These are phyloP conservation scores for Blastobotrys robertii DNA, from an alignment of 805 yeast genomes.

Conservation along the genomic window DNA sequence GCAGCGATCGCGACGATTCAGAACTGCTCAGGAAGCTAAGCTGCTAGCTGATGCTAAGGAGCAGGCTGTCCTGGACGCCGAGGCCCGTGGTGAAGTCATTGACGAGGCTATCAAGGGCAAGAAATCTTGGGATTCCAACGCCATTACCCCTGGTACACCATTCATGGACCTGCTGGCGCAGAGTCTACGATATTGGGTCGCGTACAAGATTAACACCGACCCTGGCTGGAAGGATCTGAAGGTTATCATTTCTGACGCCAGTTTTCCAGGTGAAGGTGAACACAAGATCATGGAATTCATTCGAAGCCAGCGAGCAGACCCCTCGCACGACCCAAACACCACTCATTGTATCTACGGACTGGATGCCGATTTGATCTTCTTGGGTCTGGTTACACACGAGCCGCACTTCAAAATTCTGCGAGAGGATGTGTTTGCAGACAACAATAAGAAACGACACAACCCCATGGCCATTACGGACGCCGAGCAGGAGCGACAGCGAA, in stretches of 20 bases:
- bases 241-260: conserved; percentile 87
- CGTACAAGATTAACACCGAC: conserved; percentile 76
- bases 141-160: conserved; percentile 98
- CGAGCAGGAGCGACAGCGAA: conserved; percentile 33
- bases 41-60: conserved; percentile 84
- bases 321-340: conserved; percentile 84
- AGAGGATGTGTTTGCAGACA: conserved; percentile 92
- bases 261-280: conserved; percentile 99
- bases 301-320: conserved; percentile 78
- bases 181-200: conserved; percentile 83
- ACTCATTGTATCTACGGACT: conserved; percentile 94
- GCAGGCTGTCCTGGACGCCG: conserved; percentile 46
- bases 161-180: conserved; percentile 86
- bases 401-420: conserved; percentile 90
- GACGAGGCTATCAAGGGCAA: conserved; percentile 62
- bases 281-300: conserved; percentile 96
- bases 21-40: conserved; percentile 91
- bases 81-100: conserved; percentile 61
- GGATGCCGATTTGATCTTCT: conserved; percentile 94
- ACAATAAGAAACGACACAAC: conserved; percentile 28
- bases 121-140: conserved; percentile 84
- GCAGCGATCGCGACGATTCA: conserved; percentile 90
- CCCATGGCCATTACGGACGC: conserved; percentile 49
- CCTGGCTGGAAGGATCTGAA: conserved; percentile 91
- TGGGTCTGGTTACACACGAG: conserved; percentile 95